phyloP scores from a whole-genome alignment of 176 grass and related monocot species.

The Oryza rufipogon region DNA sequence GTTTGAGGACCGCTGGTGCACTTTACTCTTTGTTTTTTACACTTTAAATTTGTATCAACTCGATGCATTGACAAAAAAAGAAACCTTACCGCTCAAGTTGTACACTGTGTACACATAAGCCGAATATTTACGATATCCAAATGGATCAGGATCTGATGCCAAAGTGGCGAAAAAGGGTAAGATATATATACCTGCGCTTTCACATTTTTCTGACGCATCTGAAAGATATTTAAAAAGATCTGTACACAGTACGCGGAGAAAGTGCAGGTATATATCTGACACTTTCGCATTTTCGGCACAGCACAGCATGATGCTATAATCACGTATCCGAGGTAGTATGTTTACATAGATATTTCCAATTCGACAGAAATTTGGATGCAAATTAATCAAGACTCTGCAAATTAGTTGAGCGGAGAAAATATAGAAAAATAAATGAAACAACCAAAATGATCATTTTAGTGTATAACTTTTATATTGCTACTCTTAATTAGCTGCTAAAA shows the following conservation, averaged over 20 bases:
- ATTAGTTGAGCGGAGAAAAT: no score
- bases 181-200: neutral
- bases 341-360: neutral
- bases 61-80: neutral
- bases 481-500: no score
- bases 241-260: neutral
- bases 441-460: no score
- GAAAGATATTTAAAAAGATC: neutral
- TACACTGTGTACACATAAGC: neutral
- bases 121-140: slow-evolving; percentile 17
- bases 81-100: neutral
- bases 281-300: neutral
- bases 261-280: neutral
- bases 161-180: slow-evolving; percentile 7
- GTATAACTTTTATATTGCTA: no score
- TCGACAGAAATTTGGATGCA: neutral
- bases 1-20: no score
- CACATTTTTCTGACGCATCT: neutral
- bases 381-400: neutral
- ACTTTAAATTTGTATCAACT: neutral
- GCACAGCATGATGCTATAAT: neutral
- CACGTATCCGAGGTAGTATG: neutral
- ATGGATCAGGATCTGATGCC: slow-evolving; percentile 22
- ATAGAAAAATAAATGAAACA: no score
- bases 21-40: no score